Base-by-base conservation (phyloP, 306 rosid genomes). In the Hylodesmum podocarpum region DNA sequence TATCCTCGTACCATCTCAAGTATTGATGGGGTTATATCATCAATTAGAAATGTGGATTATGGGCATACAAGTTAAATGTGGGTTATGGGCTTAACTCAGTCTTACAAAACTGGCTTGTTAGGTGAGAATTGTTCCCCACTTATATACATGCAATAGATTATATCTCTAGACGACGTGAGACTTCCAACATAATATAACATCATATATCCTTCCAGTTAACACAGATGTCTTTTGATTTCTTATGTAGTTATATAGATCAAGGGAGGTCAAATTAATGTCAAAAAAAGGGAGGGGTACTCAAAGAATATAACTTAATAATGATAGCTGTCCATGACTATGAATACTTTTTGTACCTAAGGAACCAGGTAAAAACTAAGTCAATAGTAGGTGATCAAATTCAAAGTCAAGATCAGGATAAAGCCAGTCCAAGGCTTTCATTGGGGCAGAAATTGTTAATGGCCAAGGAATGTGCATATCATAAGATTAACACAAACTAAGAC, bases 381-480 rank as follows among this genome's bases (percentile, higher is more conserved):
- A 29, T 53, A 54, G 70, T 18, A 22, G 59, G 34, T 51, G 39
- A 51, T 71, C 75, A 33, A 68, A 49, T 62, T 79, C 46, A 16
- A 39, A 49, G 21, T 29, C 11, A 58, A 50, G 27, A 37, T 21
- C 47, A 16, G 36, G 24, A 61, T n/a, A 33, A 58, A 66, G n/a
- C 54, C 28, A 40, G 69, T 22, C 80, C 54, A 68, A 59, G 27
- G 54, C 69, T 53, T 65, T 33, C 25, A 16, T n/a, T n/a, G 72
- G 37, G 67, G 65, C 67, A 31, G 21, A 82, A 47, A 31, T 21
- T 31, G 71, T 31, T 44, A 22, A 51, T 15, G 50, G 47, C n/a
- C n/a, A n/a, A n/a, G n/a, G 16, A 15, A 69, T n/a, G n/a, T n/a
- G 8, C 12, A 15, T 41, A 53, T 53, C 16, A 40, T 21, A 50